Base-by-base conservation (phyloP, 2,329 filamentous ascomycete species). In the Harringtonia lauricola region DNA sequence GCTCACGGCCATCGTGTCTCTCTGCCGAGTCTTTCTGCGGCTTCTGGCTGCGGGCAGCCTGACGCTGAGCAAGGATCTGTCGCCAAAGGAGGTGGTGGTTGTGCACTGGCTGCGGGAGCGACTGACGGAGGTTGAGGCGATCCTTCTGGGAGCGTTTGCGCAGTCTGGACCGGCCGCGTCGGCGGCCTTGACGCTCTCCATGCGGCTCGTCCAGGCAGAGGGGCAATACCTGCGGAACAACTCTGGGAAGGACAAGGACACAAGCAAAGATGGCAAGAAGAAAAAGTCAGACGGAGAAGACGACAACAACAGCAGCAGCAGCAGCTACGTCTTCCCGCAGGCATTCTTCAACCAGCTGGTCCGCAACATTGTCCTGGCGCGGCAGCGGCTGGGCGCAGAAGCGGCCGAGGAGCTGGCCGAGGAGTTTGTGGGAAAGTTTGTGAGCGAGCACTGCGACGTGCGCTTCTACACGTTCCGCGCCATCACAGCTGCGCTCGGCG, bases 11-110 rank as follows among this genome's bases (percentile, higher is more conserved):
- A 77, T 82, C 0, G 81, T 95, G 18, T 82, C 89, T 2, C 70
- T 95, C 39, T 95, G 88, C 61, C 77, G 89, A 53, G 79, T 94
- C 30, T 95, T 95, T 59, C 77, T 88, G 57, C 78, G 86, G 47
- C 67, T 96, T 46, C 74, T 94, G 49, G 82, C 83, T 2, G 75
- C 79, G 36, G 87, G 88, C 38, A 75, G 72, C 48, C 65, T 96
- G 56, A 69, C 72, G 19, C 76, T 77, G 59, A 78, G 73, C 54
- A 80, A 77, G 54, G 73, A 70, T 21, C 70, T 76, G 44, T 76
- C 78, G 12, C 83, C 88, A 49, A 84, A 86, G 54, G 86, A 95
- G 49, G 64, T 68, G 8, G 76, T 86, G 12, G 78, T 95, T 44
- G 72, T 82, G 1, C 71, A 75, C 44, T 95, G 89, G 88, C 67